Base-by-base conservation (phyloP, 1,284 basidiomycete species). In the Marasmius oreades region DNA sequence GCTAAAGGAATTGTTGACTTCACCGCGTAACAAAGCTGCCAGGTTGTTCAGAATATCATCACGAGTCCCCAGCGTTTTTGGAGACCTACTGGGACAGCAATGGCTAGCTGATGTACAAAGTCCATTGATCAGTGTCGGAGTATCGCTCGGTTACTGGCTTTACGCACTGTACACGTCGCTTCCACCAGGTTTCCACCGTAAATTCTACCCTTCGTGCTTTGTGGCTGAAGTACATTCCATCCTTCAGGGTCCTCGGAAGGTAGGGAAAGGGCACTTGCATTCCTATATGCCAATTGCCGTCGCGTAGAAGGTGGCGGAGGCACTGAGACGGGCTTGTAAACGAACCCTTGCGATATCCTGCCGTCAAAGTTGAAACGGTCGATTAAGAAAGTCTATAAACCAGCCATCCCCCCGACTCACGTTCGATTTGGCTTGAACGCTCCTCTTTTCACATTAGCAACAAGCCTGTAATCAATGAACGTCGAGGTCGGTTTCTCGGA, bases 71-170 rank as follows among this genome's bases (percentile, higher is more conserved):
- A 16, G 22, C 24, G 24, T 16, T 31, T n/a, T 2, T 20, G 24
- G 50, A 2, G 20, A 66, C 73, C 56, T 66, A 85, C 82, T n/a
- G 84, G 83, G 43, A 69, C 77, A 20, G 80, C 79, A 31, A 85
- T 67, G 2, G 79, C 75, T 16, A 83, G 67, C 82, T 85, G 60
- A 46, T 51, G 31, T 31, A 45, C 22, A 39, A 51, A 16, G 33
- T 34, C 39, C 28, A 18, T 31, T 44, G 47, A 48, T 53, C n/a
- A 55, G 54, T 33, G n/a, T 45, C 42, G 23, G 44, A 36, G 18
- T 10, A 7, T 28, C 4, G 26, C 20, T 33, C 7, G 23, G 33
- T 11, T 10, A 20, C 22, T 33, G 16, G 14, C 26, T 24, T 12
- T 7, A 69, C 77, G 60, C 62, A 84, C 82, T 11, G 65, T 70